Evolutionary conservation across 2,329 filamentous ascomycete genomes (phyloP).

Genomic region (Aspergillus floridensis): DNA sequence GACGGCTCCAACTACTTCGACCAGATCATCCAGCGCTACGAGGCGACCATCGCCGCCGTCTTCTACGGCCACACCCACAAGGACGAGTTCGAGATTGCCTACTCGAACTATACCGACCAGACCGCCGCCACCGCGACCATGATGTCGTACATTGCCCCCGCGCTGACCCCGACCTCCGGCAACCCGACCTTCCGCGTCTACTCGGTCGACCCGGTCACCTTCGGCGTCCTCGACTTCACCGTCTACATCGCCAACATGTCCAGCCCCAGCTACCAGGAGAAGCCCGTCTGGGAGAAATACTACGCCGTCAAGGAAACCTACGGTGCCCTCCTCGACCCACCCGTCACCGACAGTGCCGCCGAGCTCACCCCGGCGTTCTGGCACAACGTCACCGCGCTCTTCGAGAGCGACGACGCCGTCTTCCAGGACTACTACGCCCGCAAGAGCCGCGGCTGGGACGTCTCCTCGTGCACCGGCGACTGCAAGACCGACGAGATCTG

Average conservation of each 20-base stretch:
- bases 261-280: slow-evolving; percentile 52
- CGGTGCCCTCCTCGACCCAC: slow-evolving; percentile 29
- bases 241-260: slow-evolving; percentile 54
- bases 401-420: slow-evolving; percentile 44
- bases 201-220: slow-evolving; percentile 54
- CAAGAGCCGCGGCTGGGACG: slow-evolving; percentile 50
- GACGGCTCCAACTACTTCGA: slow-evolving; percentile 57
- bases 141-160: slow-evolving; percentile 53
- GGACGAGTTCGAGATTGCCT: slow-evolving; percentile 55
- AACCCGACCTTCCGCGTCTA: slow-evolving; percentile 56
- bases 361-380: slow-evolving; percentile 60
- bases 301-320: slow-evolving; percentile 48
- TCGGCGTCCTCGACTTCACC: slow-evolving; percentile 52
- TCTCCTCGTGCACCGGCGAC: slow-evolving; percentile 41
- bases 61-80: slow-evolving; percentile 58
- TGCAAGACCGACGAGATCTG: slow-evolving; percentile 53
- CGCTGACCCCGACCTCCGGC: slow-evolving; percentile 53
- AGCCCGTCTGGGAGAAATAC: slow-evolving; percentile 53
- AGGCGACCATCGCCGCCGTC: slow-evolving; percentile 53
- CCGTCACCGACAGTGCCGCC: slow-evolving; percentile 43
- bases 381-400: slow-evolving; percentile 53
- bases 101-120: slow-evolving; percentile 50
- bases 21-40: slow-evolving; percentile 55
- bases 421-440: slow-evolving; percentile 52
- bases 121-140: slow-evolving; percentile 45